Evolutionary conservation across 371 early-diverging fungal genomes (phyloP).

Genomic region (Rhizopus microsporus): DNA sequence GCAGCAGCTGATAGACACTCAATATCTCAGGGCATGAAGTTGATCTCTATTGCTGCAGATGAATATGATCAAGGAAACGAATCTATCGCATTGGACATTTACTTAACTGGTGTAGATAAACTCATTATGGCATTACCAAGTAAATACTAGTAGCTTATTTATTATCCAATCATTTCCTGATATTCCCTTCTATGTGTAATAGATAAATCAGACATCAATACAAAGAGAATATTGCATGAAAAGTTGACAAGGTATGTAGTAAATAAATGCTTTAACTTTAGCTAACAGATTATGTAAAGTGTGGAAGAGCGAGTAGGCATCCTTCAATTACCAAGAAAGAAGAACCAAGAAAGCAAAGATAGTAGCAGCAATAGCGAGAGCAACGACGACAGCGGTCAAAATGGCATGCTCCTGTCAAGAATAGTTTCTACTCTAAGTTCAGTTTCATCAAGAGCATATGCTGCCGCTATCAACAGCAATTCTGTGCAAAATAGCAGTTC

Average conservation of each 20-base stretch:
- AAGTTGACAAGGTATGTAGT: constrained; percentile 7
- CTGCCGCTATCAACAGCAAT: constrained; percentile 13
- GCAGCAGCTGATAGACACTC: constrained; percentile 29
- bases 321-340: constrained; percentile 13
- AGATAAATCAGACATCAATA: constrained; percentile 36
- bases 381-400: not conserved
- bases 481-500: not conserved
- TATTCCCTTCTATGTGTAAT: not conserved
- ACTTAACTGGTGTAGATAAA: constrained; percentile 53
- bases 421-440: constrained; percentile 30
- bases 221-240: constrained; percentile 21
- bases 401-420: constrained; percentile 10
- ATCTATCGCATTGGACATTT: constrained; percentile 49
- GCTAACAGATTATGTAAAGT: constrained; percentile 15
- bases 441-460: constrained; percentile 11
- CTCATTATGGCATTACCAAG: constrained; percentile 59
- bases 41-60: constrained; percentile 54
- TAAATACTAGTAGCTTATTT: constrained; percentile 20
- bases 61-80: constrained; percentile 58
- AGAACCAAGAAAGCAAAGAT: not conserved
- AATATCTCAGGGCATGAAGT: constrained; percentile 53
- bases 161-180: not conserved
- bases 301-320: constrained; percentile 45
- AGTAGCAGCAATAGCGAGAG: not conserved
- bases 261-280: not conserved